Conservation (phyloP, 2,329 filamentous ascomycete species). For the Ceratocystis lukuohia region DNA sequence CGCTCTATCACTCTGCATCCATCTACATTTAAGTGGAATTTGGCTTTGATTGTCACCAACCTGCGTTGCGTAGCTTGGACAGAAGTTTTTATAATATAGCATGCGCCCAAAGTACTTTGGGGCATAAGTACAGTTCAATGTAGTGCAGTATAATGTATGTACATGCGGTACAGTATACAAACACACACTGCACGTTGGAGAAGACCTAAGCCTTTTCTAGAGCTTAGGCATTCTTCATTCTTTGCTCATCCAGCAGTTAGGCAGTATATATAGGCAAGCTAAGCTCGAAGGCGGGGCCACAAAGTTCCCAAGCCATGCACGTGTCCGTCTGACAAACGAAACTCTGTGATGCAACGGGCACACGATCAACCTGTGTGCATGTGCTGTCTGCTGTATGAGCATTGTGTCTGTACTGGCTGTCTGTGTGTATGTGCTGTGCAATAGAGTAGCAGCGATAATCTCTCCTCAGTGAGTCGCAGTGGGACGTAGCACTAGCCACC, state of each 20-base stretch:
- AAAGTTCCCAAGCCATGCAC: conserved; percentile 3
- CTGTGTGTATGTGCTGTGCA: not conserved
- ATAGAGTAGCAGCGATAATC: not conserved
- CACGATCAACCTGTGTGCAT: not conserved
- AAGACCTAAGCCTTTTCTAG: not conserved
- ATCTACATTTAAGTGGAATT: too few relatives aligned
- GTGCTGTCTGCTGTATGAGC: not conserved
- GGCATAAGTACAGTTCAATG: not conserved
- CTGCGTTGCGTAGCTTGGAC: too few relatives aligned
- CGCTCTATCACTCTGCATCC: too few relatives aligned
- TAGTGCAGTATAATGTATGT: not conserved
- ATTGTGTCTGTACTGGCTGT: not conserved
- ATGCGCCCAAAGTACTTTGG: too few relatives aligned
- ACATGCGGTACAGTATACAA: not conserved
- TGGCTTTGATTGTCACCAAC: too few relatives aligned
- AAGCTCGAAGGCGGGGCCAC: not conserved
- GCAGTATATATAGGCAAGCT: not conserved
- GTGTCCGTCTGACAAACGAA: conserved; percentile 6
- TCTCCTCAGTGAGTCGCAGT: not conserved
- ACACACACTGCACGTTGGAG: too few relatives aligned
- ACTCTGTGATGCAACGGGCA: conserved; percentile 5
- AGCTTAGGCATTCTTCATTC: not conserved
- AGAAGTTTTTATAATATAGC: too few relatives aligned
- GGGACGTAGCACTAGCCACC: not conserved
- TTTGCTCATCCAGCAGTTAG: not conserved